Percentiles rank a stretch among this genome's conserved stretches.
Evolutionary conservation across 148 eudicot genomes (phyloP).

Genomic region (Selenicereus undatus): DNA sequence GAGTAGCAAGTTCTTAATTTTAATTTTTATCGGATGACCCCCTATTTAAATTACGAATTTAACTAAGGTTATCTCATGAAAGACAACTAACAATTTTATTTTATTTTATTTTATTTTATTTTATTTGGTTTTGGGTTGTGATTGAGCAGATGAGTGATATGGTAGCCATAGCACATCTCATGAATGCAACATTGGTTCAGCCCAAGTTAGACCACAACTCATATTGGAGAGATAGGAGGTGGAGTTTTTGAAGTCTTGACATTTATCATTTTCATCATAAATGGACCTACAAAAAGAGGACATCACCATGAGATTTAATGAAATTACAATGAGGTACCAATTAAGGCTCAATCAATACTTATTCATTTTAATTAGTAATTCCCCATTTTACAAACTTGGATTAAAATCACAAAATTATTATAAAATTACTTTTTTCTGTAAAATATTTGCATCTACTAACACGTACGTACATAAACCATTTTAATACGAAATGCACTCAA

Average conservation of each 20-base stretch:
- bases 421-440: no score
- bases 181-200: slow-evolving; percentile 73
- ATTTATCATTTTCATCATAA: neutral
- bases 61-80: no score
- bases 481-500: no score
- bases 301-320: neutral
- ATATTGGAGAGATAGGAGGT: slow-evolving; percentile 83
- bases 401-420: no score
- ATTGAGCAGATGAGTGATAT: slow-evolving; percentile 66
- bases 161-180: slow-evolving; percentile 65
- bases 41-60: no score
- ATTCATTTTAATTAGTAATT: neutral
- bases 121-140: neutral
- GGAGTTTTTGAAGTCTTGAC: neutral
- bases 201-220: slow-evolving; percentile 68
- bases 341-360: neutral
- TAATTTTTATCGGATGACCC: no score
- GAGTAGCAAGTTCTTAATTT: no score
- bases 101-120: neutral
- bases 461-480: no score
- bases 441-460: no score
- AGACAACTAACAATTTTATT: neutral
- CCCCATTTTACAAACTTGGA: neutral
- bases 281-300: no score
- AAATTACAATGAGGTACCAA: neutral